phyloP scores from a whole-genome alignment of 495 filamentous ascomycete genomes.

The Letharia columbiana region DNA sequence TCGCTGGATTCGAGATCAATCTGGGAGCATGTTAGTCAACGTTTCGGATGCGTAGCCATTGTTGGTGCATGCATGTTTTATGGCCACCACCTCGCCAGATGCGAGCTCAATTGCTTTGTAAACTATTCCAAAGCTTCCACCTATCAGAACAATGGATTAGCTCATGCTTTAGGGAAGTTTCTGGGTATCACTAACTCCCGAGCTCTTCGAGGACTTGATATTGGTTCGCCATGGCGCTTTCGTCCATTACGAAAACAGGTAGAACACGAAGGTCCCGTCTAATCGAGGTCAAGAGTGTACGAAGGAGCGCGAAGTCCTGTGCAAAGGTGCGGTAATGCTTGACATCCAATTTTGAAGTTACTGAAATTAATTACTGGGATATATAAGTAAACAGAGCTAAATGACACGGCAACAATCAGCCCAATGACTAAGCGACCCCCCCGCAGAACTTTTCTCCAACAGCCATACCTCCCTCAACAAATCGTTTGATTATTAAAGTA shows the following conservation, averaged over 20 bases:
- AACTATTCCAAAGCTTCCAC: constrained; percentile 91
- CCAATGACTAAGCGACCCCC: background rate
- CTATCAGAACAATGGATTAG: constrained; percentile 36
- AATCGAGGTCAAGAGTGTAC: background rate
- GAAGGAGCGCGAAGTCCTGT: background rate
- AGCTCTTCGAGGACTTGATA: constrained; percentile 91
- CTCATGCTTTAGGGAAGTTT: constrained; percentile 18
- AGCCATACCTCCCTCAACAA: too few species aligned
- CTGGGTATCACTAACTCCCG: constrained; percentile 56
- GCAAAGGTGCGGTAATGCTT: background rate
- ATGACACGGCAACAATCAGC: background rate
- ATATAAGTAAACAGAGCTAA: constrained; percentile 2
- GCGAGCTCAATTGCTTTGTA: constrained; percentile 87
- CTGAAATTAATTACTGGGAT: background rate
- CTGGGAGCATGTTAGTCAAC: constrained; percentile 36
- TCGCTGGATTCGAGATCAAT: constrained; percentile 98
- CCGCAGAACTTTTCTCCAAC: too few species aligned
- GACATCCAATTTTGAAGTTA: background rate
- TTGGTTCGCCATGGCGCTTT: constrained; percentile 63
- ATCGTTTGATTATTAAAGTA: too few species aligned
- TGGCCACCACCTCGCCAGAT: constrained; percentile 82
- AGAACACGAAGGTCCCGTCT: background rate
- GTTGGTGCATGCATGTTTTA: constrained; percentile 66
- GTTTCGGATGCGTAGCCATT: constrained; percentile 11
- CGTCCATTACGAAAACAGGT: constrained; percentile 30